These are phyloP conservation scores for Citrus medica DNA, from an alignment of 345 rosid genomes.

Conservation along the genomic window DNA sequence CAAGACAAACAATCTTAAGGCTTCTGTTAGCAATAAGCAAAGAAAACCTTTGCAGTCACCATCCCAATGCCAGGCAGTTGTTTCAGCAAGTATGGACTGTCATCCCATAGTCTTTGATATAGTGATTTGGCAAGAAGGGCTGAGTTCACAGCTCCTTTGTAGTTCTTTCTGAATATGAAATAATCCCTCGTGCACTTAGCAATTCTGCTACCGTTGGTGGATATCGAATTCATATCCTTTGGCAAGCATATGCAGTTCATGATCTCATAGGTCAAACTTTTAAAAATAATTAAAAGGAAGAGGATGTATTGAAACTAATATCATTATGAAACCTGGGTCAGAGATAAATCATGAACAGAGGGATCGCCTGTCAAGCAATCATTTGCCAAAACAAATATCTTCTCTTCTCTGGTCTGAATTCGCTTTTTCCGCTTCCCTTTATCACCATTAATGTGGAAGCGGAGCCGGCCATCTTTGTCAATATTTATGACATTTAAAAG, in stretches of 20 bases:
- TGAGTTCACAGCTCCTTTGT: conserved; percentile 73
- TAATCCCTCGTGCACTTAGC: conserved; percentile 96
- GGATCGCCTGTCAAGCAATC: conserved; percentile 98
- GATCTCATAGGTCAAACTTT: conserved; percentile 19
- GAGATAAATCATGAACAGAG: conserved; percentile 76
- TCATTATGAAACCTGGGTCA: conserved; percentile 66
- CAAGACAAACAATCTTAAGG: background rate
- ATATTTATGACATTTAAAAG: conserved; percentile 77
- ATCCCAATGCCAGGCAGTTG: conserved; percentile 7
- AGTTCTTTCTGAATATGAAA: conserved; percentile 75
- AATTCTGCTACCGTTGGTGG: conserved; percentile 79
- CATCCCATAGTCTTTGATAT: conserved; percentile 96
- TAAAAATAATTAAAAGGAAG: conserved; percentile 12
- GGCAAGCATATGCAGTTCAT: conserved; percentile 19
- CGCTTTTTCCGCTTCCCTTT: conserved; percentile 90
- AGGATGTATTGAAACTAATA: background rate
- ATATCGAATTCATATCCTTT: conserved; percentile 84
- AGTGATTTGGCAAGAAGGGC: conserved; percentile 80
- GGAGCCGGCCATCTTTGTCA: conserved; percentile 79
- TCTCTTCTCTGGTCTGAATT: conserved; percentile 90
- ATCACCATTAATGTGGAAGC: conserved; percentile 78
- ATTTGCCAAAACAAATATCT: conserved; percentile 82
- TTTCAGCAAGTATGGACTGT: conserved; percentile 81
- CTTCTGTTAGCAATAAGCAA: background rate
- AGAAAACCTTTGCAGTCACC: conserved; percentile 2